Conservation (phyloP, 2,329 filamentous ascomycete genomes). For the Beauveria rudraprayagi region DNA sequence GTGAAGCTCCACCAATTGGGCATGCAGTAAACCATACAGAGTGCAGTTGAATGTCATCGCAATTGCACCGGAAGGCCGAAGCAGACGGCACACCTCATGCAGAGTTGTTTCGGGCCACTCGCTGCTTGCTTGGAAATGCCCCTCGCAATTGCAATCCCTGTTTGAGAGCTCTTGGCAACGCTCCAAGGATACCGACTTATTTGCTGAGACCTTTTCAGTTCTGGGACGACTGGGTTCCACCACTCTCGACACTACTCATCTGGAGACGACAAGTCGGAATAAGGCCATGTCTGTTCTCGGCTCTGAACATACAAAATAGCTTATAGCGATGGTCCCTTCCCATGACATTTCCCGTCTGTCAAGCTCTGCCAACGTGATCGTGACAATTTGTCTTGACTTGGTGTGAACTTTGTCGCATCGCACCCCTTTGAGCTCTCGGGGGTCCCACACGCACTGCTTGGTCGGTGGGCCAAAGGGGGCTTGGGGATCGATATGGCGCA, state of each 20-base stretch:
- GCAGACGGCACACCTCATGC: background rate
- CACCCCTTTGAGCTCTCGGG: background rate
- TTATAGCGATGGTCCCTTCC: background rate
- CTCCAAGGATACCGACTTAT: no score
- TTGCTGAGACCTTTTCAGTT: background rate
- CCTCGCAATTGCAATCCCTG: background rate
- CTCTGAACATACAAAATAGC: no score
- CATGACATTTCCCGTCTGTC: background rate
- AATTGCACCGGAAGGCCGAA: background rate
- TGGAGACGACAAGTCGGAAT: background rate
- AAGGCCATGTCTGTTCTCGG: background rate
- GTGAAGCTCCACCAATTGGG: background rate
- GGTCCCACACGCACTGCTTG: conserved; percentile 3
- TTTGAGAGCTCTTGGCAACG: background rate
- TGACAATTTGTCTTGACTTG: background rate
- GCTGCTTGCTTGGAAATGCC: background rate
- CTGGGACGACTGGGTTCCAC: background rate
- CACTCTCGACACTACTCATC: background rate
- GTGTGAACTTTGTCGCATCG: background rate
- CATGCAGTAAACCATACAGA: conserved; percentile 1
- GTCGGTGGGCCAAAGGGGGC: background rate
- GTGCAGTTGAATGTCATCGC: conserved; percentile 5
- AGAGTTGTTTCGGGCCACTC: background rate
- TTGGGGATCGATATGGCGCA: conserved; percentile 11
- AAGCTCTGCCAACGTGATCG: background rate